A percentile compares a stretch with the other conserved stretches of the same genome.
Evolutionary conservation across 768 basidiomycete species (phyloP).

Genomic region (Calocybe indica): DNA sequence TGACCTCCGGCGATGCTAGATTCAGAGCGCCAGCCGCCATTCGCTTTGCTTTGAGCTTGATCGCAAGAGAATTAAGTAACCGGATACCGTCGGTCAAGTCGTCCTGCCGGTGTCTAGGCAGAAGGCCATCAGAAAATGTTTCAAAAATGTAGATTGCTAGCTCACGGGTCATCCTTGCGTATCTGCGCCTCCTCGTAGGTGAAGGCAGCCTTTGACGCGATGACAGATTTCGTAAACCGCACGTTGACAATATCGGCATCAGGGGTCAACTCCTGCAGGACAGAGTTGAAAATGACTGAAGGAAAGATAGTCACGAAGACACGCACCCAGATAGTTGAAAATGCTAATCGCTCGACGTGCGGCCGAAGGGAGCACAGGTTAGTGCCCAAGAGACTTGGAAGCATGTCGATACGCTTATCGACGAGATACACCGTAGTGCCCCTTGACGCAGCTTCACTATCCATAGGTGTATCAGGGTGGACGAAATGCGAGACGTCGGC

Average conservation of each 20-base stretch:
- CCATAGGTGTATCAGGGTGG: conserved; percentile 90
- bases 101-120: conserved; percentile 64
- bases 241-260: conserved; percentile 88
- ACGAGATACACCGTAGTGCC: conserved; percentile 98
- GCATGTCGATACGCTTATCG: conserved; percentile 98
- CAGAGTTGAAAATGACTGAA: conserved; percentile 5
- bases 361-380: conserved; percentile 93
- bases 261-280: conserved; percentile 74
- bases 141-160: conserved; percentile 1
- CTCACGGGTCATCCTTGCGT: conserved; percentile 87
- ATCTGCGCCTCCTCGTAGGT: conserved; percentile 96
- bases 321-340: conserved; percentile 90
- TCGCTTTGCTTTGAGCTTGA: conserved; percentile 75
- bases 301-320: background rate
- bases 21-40: conserved; percentile 98
- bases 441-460: conserved; percentile 89
- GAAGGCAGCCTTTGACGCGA: conserved; percentile 93
- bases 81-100: conserved; percentile 82
- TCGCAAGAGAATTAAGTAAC: conserved; percentile 80
- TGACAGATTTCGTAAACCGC: conserved; percentile 93
- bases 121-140: background rate
- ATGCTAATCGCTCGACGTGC: conserved; percentile 89
- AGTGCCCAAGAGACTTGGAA: conserved; percentile 88
- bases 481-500: conserved; percentile 99
- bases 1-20: conserved; percentile 96